phyloP scores from a whole-genome alignment of 768 basidiomycete genomes.

The Cyclocybe cylindracea region DNA sequence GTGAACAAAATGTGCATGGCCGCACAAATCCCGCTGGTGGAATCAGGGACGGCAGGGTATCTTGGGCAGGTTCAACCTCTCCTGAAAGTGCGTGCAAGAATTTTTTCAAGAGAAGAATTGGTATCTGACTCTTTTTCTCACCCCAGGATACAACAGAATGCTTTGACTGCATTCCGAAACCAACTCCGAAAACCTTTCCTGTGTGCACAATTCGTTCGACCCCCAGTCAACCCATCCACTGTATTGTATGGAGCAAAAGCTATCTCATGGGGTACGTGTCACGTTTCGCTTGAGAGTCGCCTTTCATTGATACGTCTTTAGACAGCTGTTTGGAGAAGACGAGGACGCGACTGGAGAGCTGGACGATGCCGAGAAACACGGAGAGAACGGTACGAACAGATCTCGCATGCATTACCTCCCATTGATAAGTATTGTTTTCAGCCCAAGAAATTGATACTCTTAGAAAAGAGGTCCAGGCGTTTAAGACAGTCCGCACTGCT shows the following conservation, averaged over 20 bases:
- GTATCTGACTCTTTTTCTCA: not conserved
- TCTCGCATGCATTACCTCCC: not conserved
- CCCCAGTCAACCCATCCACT: slow-evolving; percentile 96
- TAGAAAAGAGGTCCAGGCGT: slow-evolving; percentile 87
- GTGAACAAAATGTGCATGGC: slow-evolving; percentile 99
- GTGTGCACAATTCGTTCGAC: slow-evolving; percentile 98
- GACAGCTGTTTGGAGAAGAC: slow-evolving; percentile 95
- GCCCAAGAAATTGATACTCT: slow-evolving; percentile 90
- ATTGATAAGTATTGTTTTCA: slow-evolving; percentile 27
- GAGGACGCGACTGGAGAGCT: slow-evolving; percentile 80
- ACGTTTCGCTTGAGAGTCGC: not conserved
- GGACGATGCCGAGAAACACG: slow-evolving; percentile 88
- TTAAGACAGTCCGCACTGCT: slow-evolving; percentile 75
- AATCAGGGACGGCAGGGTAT: slow-evolving; percentile 96
- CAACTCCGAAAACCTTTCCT: slow-evolving; percentile 91
- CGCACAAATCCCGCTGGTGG: slow-evolving; percentile 85
- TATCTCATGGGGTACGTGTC: slow-evolving; percentile 84
- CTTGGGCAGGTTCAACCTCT: slow-evolving; percentile 96
- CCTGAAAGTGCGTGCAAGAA: slow-evolving; percentile 59
- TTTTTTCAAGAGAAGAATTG: not conserved
- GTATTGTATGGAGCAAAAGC: slow-evolving; percentile 98
- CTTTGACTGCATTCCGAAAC: slow-evolving; percentile 94
- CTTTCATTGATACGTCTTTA: slow-evolving; percentile 27
- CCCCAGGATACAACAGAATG: slow-evolving; percentile 85
- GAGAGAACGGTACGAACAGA: slow-evolving; percentile 77